Evolutionary conservation across 2,329 filamentous ascomycete genomes (phyloP), one percentile per base, ranked within the genome.

Genomic region (Talaromyces sp.): DNA sequence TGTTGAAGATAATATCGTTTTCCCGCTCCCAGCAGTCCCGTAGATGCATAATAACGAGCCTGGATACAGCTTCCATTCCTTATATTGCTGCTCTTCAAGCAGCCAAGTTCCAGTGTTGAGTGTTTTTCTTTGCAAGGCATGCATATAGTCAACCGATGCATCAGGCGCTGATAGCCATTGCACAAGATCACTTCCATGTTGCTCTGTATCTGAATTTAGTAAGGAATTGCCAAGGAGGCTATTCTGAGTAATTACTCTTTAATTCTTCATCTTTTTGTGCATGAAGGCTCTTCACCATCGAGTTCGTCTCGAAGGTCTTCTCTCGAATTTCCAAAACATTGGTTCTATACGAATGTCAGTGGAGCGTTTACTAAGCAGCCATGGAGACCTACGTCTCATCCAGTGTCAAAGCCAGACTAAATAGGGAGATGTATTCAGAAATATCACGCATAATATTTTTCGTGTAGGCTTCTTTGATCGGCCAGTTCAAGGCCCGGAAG

Each of bases 11-110:
- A 79, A 62, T 0, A 79, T 69, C 0, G 74, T 75, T 61, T 79
- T 79, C 11, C 76, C 77, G 57, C 72, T 75, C 0, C 75, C 76
- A 19, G 76, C 70, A 59, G 72, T 72, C 12, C 76, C 75, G 56
- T 69, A 67, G 1, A 79, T 61, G 76, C 76, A 79, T 1, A 78
- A 60, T 19, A 78, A 73, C 0, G 75, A 75, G 3, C 32, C 21
- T 1, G 56, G n/a, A 21, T 11, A 26, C 1, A 3, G 9, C 8
- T 56, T 56, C 60, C 60, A 61, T 27, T 59, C 24, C 17, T 53
- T 41, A 12, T 61, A 61, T 29, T 27, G 41, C 14, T 56, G 5
- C 1, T 38, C 43, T 19, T 31, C 14, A 11, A 46, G 48, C 3
- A 61, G 19, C 60, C 60, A 61, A 6, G 41, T 31, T 9, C 60